Evolutionary conservation across 176 grass and related monocot species (phyloP), one percentile per base, ranked within the genome.

Genomic region (Aegilops sharonensis): DNA sequence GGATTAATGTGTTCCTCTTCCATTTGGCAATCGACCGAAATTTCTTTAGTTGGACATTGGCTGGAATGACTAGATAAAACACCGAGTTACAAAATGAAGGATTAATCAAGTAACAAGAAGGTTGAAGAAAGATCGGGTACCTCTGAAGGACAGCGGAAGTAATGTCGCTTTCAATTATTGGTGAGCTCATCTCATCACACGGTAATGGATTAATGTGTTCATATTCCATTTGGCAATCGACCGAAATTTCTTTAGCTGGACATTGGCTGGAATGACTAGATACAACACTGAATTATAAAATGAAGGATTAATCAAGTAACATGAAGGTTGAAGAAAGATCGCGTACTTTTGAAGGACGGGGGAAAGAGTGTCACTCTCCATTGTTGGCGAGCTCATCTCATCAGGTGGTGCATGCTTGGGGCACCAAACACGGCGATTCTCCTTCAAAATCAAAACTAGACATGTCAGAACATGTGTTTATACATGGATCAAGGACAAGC

Each of bases 371-470:
- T 35, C 43, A 34, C 48, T 60, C 27, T 83, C 32, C 9, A 74
- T 57, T 57, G 14, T 79, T 20, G 37, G 42, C 74, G 40, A 83
- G 67, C 20, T 34, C 34, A 8, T n/a, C 39, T 67, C 1, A 79
- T 90, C 80, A 79, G 42, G 83, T 66, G 43, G 84, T 21, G 63
- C 75, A 74, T 91, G 89, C 25, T 84, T 68, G 56, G 89, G 89
- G 27, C 89, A 91, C 75, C 72, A 57, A 12, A 91, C 35, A 87
- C 4, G 7, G 30, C 3, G 0, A 42, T 61, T 8, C 43, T 35
- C 6, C 89, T 87, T 47, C 2, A 42, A 67, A 5, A 40, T 67
- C 66, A 87, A 84, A 63, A 73, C 5, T 21, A 20, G 21, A 37
- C 45, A 60, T 61, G 25, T 80, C 12, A 84, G 37, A 84, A 48